Conservation (phyloP, 345 rosid genomes). For the Abelmoschus esculentus region DNA sequence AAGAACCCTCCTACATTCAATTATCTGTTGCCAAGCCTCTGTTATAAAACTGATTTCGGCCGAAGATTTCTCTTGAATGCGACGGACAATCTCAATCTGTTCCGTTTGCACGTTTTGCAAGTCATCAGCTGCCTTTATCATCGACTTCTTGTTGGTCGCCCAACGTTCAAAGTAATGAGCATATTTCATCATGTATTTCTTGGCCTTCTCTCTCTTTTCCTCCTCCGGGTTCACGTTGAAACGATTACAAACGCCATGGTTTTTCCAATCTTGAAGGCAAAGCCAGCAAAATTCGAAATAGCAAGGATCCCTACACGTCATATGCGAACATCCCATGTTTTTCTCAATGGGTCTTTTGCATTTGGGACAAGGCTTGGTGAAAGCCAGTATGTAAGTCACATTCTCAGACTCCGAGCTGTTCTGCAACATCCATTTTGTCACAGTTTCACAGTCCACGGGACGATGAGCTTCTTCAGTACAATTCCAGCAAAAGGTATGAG, state of each 20-base stretch:
- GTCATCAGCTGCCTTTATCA: slow-evolving; percentile 14
- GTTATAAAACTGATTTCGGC: slow-evolving; percentile 14
- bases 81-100: slow-evolving; percentile 5
- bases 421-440: slow-evolving; percentile 26
- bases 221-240: neutral
- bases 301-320: slow-evolving; percentile 23
- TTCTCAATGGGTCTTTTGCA: slow-evolving; percentile 32
- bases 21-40: slow-evolving; percentile 30
- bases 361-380: slow-evolving; percentile 36
- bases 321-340: slow-evolving; percentile 25
- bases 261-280: slow-evolving; percentile 13
- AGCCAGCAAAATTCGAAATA: slow-evolving; percentile 26
- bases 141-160: slow-evolving; percentile 23
- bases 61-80: neutral
- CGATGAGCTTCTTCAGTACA: slow-evolving; percentile 12
- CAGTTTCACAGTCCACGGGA: slow-evolving; percentile 33
- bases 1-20: slow-evolving; percentile 28
- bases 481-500: slow-evolving; percentile 20
- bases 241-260: neutral
- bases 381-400: slow-evolving; percentile 18
- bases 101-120: neutral
- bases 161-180: slow-evolving; percentile 32
- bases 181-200: slow-evolving; percentile 14
- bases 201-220: neutral
- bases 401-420: slow-evolving; percentile 25